phyloP scores from a whole-genome alignment of 495 filamentous ascomycete genomes.

The Amniculicola lignicola region DNA sequence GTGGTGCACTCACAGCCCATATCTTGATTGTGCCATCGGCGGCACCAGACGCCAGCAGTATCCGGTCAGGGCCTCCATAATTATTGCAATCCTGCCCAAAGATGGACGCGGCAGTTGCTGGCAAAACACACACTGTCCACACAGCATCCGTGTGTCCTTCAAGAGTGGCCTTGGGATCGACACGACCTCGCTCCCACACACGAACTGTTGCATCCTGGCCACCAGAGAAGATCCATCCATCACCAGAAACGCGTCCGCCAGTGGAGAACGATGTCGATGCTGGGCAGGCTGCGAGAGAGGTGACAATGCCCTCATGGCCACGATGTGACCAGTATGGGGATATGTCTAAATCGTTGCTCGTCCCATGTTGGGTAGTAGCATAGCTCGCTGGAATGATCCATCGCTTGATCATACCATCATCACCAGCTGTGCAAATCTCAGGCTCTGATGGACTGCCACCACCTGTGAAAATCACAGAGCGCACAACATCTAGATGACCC shows the following conservation, averaged over 20 bases:
- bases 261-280: constrained; percentile 80
- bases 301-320: constrained; percentile 86
- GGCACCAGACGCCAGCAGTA: constrained; percentile 84
- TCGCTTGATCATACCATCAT: constrained; percentile 91
- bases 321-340: constrained; percentile 90
- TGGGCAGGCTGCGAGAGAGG: constrained; percentile 81
- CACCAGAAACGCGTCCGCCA: constrained; percentile 76
- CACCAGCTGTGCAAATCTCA: constrained; percentile 93
- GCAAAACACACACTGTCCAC: constrained; percentile 91
- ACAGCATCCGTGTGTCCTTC: constrained; percentile 94
- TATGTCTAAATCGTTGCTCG: constrained; percentile 78
- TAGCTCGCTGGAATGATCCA: constrained; percentile 88
- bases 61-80: constrained; percentile 74
- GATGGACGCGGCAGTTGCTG: constrained; percentile 72
- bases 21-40: constrained; percentile 90
- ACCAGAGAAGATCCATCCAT: constrained; percentile 97
- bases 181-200: constrained; percentile 89
- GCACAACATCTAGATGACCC: constrained; percentile 89
- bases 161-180: constrained; percentile 92
- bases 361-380: constrained; percentile 49
- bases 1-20: constrained; percentile 92
- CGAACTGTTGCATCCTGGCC: constrained; percentile 90
- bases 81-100: constrained; percentile 67
- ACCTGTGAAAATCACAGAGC: constrained; percentile 91
- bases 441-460: constrained; percentile 92